Percentiles rank a stretch among this genome's conserved stretches.
Conservation (phyloP, 2,329 filamentous ascomycete species). For the Remersonia thermophila region DNA sequence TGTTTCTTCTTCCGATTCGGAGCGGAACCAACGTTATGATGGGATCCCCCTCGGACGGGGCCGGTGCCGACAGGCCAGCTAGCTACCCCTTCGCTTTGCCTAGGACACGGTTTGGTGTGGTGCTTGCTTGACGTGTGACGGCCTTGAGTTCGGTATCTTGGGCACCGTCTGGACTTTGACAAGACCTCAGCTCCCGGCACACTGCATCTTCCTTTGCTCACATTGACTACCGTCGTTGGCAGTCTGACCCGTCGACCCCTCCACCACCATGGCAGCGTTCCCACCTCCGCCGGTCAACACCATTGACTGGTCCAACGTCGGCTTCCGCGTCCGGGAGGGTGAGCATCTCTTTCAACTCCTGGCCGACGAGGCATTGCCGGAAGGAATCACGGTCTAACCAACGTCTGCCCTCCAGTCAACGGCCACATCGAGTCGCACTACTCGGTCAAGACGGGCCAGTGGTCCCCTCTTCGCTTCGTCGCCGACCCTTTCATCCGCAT, state of each 20-base stretch:
- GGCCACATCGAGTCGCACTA: conserved; percentile 87
- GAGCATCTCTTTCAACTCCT: conserved; percentile 16
- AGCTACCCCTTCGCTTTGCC: no score
- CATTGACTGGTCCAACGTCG: conserved; percentile 89
- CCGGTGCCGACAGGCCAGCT: no score
- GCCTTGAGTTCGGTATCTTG: no score
- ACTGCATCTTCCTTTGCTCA: no score
- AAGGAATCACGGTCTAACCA: not conserved
- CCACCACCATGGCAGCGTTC: conserved; percentile 40
- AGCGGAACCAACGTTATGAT: not conserved
- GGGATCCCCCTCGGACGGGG: not conserved
- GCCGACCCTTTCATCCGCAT: conserved; percentile 73
- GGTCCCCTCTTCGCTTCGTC: conserved; percentile 69
- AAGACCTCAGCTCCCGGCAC: no score
- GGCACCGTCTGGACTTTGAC: no score
- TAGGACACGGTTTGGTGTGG: no score
- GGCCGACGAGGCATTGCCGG: not conserved
- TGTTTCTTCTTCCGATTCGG: not conserved
- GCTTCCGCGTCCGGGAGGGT: conserved; percentile 88
- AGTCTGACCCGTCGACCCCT: no score
- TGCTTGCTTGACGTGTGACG: no score
- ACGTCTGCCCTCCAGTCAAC: conserved; percentile 50
- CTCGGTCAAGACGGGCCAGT: conserved; percentile 59
- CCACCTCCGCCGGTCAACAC: conserved; percentile 67
- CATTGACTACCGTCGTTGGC: no score